phyloP scores from a whole-genome alignment of 2,329 filamentous ascomycete species.

The Sporothrix globosa region DNA sequence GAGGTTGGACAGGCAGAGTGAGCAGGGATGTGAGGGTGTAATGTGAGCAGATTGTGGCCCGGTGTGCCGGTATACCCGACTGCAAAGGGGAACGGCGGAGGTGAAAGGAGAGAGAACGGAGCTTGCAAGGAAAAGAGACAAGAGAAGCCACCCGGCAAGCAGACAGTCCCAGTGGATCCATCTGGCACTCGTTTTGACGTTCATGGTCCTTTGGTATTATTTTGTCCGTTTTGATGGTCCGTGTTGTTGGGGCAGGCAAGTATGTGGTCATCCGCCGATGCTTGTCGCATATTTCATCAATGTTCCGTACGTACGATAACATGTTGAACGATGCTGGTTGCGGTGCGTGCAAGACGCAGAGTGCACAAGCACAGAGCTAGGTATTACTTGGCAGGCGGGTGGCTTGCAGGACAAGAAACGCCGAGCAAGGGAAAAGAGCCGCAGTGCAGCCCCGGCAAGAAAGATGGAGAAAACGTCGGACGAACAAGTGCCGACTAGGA shows the following conservation, averaged over 20 bases:
- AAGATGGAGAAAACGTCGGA: not conserved
- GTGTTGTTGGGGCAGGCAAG: not conserved
- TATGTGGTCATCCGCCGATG: not conserved
- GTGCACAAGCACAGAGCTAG: not conserved
- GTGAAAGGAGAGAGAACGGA: not conserved
- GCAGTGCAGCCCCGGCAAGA: not conserved
- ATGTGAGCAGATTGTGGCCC: not conserved
- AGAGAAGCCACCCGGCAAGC: not conserved
- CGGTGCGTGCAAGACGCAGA: not conserved
- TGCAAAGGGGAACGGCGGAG: not conserved
- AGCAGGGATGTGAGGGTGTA: not conserved
- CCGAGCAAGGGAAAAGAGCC: conserved; percentile 4
- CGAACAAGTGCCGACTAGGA: no score
- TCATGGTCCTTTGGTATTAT: not conserved
- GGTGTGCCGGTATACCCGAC: conserved; percentile 27
- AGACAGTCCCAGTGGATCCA: conserved; percentile 10
- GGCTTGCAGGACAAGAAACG: conserved; percentile 23
- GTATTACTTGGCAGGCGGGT: conserved; percentile 19
- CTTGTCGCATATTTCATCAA: not conserved
- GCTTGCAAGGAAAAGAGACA: not conserved
- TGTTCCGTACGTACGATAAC: not conserved
- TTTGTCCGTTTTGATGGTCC: not conserved
- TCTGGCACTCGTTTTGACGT: not conserved
- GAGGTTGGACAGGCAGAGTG: not conserved
- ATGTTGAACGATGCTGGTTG: not conserved